Base-by-base conservation (phyloP, 306 rosid genomes). In the Elaeagnus macrophylla region DNA sequence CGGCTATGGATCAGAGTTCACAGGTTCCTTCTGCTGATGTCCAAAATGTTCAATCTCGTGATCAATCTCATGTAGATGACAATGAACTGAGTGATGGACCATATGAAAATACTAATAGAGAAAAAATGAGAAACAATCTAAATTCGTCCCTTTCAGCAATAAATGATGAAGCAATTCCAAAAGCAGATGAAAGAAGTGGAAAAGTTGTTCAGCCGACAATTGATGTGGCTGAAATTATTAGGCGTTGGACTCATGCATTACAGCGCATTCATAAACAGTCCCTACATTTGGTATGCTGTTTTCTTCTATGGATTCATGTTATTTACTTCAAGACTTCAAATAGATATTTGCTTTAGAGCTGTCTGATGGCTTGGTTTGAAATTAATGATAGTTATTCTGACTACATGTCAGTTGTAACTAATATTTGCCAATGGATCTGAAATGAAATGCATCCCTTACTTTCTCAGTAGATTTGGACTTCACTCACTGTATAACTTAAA, bases 1-100 rank as follows among this genome's bases (percentile, higher is more conserved):
- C 99, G 14, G 96, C 99, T 46, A 88, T 93, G 99, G 95, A 93
- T 75, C 96, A 87, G 82, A 93, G 99, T 85, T 84, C 99, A 64
- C 89, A 83, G 78, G 75, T 75, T 71, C 79, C 97, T 60, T 75
- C 73, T 67, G 74, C 89, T 7, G 91, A 90, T 62, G 78, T 66
- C 53, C 71, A 72, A 63, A 62, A 88, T 64, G 75, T 67, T 64
- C 88, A 82, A 60, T 71, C 81, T 16, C 76, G 85, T 54, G 85
- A 80, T 59, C 65, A 72, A 15, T 25, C 54, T 51, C 76, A 68
- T 59, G 51, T 69, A 67, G 82, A 87, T 74, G 86, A 67, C 60
- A 75, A 75, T 53, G 99, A 77, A 56, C 86, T 78, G 60, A 75
- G 43, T 77, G 94, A 79, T 65, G 91, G 83, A 51, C 67, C 83